Conservation (phyloP, 495 filamentous ascomycete genomes). For the Tuber melanosporum region DNA sequence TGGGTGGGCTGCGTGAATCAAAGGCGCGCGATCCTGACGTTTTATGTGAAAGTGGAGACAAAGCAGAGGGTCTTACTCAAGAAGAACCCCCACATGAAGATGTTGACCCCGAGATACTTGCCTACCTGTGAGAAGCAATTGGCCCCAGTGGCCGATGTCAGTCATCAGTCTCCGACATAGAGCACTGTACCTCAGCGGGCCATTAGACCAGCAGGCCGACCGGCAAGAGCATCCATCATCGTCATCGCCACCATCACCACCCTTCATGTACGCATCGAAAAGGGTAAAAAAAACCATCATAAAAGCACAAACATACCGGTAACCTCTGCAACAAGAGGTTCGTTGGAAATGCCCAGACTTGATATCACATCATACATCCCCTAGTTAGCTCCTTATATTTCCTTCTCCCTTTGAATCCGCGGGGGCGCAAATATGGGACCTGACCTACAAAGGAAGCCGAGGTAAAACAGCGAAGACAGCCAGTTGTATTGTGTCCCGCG, state of each 20-base stretch:
- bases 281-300: not conserved
- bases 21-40: not conserved
- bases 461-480: slow-evolving; percentile 57
- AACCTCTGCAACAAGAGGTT: slow-evolving; percentile 54
- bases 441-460: slow-evolving; percentile 49
- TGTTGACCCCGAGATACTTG: slow-evolving; percentile 55
- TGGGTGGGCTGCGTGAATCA: not conserved
- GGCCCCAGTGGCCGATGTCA: slow-evolving; percentile 7
- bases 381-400: not conserved
- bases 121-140: slow-evolving; percentile 44
- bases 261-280: not conserved
- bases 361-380: not conserved
- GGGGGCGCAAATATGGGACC: not conserved
- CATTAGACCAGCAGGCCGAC: not conserved
- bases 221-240: not conserved
- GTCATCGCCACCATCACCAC: not conserved
- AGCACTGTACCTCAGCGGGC: not conserved
- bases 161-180: not conserved
- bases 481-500: slow-evolving; percentile 55
- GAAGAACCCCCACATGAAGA: slow-evolving; percentile 57
- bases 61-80: slow-evolving; percentile 40
- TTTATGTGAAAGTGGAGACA: not conserved
- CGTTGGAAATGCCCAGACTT: slow-evolving; percentile 46
- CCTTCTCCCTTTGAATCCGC: not conserved
- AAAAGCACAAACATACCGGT: slow-evolving; percentile 45